Evolutionary conservation across 495 filamentous ascomycete genomes (phyloP).

Genomic region (Rhypophila decipiens): DNA sequence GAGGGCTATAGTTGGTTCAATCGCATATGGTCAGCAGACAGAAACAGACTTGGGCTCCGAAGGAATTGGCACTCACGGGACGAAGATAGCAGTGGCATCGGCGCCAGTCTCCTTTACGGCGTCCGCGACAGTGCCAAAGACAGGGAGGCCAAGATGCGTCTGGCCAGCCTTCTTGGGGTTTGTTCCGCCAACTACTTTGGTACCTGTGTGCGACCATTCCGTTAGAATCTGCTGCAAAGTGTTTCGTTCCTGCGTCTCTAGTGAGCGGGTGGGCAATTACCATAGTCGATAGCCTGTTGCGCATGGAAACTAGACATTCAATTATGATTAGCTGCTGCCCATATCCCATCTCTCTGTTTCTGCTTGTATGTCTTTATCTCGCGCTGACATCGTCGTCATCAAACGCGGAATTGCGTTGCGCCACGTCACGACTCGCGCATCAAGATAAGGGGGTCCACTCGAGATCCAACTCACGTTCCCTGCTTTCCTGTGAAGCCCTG

Average conservation of each 20-base stretch:
- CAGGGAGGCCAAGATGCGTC: constrained; percentile 82
- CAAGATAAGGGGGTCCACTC: constrained; percentile 10
- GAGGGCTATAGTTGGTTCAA: constrained; percentile 52
- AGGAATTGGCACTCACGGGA: constrained; percentile 75
- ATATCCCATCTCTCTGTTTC: no score
- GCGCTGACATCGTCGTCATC: not conserved
- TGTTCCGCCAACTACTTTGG: constrained; percentile 94
- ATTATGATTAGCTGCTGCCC: constrained; percentile 42
- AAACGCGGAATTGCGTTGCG: not conserved
- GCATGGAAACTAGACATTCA: constrained; percentile 77
- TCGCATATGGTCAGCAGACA: constrained; percentile 1
- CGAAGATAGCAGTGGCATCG: constrained; percentile 90
- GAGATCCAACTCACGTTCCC: constrained; percentile 74
- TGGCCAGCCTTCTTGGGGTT: constrained; percentile 97
- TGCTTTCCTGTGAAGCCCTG: constrained; percentile 99
- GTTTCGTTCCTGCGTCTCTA: no score
- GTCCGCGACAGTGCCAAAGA: constrained; percentile 84
- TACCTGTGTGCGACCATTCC: no score
- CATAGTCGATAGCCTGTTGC: constrained; percentile 95
- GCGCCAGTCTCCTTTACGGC: constrained; percentile 89
- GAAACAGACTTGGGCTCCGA: not conserved
- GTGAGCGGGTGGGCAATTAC: constrained; percentile 42
- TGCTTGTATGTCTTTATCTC: no score
- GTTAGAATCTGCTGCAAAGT: no score
- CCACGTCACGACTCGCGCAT: constrained; percentile 2